Evolutionary conservation across 306 rosid species (phyloP), one percentile per base, ranked within the genome.

Genomic region (Malus domestica): DNA sequence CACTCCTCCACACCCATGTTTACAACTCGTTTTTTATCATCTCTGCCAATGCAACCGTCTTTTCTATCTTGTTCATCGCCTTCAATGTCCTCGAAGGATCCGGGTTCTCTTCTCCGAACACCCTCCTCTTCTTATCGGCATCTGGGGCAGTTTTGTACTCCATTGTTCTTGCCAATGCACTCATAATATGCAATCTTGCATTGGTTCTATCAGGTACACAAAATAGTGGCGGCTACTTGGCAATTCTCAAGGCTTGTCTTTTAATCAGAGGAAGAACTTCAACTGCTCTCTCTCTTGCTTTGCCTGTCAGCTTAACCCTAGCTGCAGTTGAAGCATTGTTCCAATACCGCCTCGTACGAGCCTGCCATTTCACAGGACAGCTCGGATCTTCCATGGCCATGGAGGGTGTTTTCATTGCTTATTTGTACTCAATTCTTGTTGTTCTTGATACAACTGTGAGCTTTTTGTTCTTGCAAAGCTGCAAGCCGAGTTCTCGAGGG

Each of bases 261-360:
- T 69, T 95, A 54, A 71, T 95, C 29, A 85, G 82, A 76, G 97
- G 96, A 82, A 90, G 86, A 76, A 81, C 87, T 59, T 80, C 93
- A 22, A 90, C 85, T 51, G 97, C 97, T 40, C 73, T 95, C 84
- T 88, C 85, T 70, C 73, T 95, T 66, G 90, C 97, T 74, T 85
- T 95, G 62, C 97, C 96, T 61, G 79, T 80, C 40, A 90, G 87
- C 72, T 61, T 92, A 66, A 89, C 87, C 33, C 64, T 92, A 83
- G 97, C 97, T 18, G 91, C 89, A 18, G 68, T 87, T 27, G 98
- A 92, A 75, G 96, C 97, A 65, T 72, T 95, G 88, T 95, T 95
- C 62, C 98, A 95, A 23, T 89, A 79, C 86, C 76, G 97, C 58
- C 68, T 92, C 63, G 89, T 95, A 1, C 82, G 83, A 82, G 82